Base-by-base conservation (phyloP, 179 eudicot species). In the Gypsophila paniculata region DNA sequence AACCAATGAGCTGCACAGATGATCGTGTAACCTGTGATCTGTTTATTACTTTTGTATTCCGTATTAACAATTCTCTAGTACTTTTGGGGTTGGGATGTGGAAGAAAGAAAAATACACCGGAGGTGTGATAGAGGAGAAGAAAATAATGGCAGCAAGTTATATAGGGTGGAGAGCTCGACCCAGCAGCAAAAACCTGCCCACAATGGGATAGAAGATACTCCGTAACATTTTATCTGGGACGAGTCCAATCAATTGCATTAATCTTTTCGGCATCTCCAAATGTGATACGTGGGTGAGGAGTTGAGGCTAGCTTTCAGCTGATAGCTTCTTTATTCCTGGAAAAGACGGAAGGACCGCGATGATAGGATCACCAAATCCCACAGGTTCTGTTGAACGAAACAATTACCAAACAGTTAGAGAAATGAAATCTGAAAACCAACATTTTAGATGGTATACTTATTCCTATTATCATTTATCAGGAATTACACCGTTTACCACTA, bases 321-420 rank as follows among this genome's bases (percentile, higher is more conserved):
- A 61, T 65, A 91, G 93, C 83, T 83, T 84, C 84, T 85, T 84
- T 70, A 93, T 89, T 60, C 97, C 98, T 4, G 96, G 97, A 65
- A 91, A 93, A 19, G 98, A 91, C 75, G 97, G 98, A 59, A 91
- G 96, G 80, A 93, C 82, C 17, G 89, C 90, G 59, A 91, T 83
- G 8, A 93, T 80, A 79, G 98, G 79, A 81, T 93, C 98, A 22
- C 93, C 93, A 73, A 86, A 93, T 65, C 97, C 98, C 55, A 93
- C 93, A 49, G 98, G 90, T 52, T 91, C 98, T 93, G 91, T 78
- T 36, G 29, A 75, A 73, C 61, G 57, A 74, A 61, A 67, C 61
- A 46, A 68, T 61, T 22, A 75, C 8, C 15, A 29, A 22, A 52
- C 39, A 58, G n/a, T 51, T 42, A 32, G 18, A 10, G 23, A 61